A percentile compares a stretch with the other conserved stretches of the same genome.
Conservation (phyloP, 2,329 filamentous ascomycete genomes). For the Tolypocladium paradoxum region DNA sequence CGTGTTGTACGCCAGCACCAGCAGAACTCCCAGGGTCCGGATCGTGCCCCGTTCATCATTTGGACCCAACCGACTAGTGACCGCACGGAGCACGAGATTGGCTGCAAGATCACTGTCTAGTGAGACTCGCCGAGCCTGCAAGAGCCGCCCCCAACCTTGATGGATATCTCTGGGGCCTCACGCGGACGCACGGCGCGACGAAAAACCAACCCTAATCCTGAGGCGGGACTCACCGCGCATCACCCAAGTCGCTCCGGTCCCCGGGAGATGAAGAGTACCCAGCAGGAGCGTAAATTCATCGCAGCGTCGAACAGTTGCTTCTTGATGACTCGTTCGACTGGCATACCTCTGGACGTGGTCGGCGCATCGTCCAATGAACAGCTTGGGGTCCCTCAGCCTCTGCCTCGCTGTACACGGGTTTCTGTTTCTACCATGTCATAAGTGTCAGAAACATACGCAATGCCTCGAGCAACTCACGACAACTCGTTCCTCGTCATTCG, state of each 20-base stretch:
- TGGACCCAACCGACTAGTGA: background rate
- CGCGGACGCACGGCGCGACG: background rate
- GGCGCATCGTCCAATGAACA: no score
- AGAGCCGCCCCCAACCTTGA: background rate
- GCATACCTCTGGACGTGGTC: background rate
- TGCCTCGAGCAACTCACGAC: background rate
- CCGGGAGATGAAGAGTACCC: background rate
- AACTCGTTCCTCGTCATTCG: background rate
- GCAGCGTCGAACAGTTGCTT: background rate
- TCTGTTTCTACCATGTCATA: background rate
- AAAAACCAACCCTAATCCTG: background rate
- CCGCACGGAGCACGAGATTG: background rate
- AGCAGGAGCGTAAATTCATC: no score
- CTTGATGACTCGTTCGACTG: background rate
- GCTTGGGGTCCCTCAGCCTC: no score
- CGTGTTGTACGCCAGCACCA: background rate
- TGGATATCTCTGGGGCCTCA: background rate
- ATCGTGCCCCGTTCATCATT: background rate
- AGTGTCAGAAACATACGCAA: background rate
- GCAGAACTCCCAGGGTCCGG: background rate
- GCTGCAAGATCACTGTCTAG: no score
- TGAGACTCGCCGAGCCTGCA: no score
- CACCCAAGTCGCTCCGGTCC: background rate
- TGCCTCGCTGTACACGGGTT: no score
- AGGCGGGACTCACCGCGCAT: background rate